Percentiles rank a stretch among this genome's conserved stretches.
phyloP scores from a whole-genome alignment of 2,329 filamentous ascomycete species.

The Alternaria consortialis region DNA sequence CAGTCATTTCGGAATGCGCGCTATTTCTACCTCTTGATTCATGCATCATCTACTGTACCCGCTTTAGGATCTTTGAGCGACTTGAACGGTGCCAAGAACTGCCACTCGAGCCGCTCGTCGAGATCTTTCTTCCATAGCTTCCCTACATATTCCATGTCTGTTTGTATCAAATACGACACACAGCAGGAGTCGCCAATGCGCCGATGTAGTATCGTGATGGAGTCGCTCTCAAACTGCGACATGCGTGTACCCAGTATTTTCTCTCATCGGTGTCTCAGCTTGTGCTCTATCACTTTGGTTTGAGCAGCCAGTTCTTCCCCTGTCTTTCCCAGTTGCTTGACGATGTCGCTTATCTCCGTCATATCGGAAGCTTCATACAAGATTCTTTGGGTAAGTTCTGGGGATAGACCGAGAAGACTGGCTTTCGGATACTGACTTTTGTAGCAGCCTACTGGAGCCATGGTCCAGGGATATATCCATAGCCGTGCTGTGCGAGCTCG shows the following conservation, averaged over 20 bases:
- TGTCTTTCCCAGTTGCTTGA: background rate
- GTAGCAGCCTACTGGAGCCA: background rate
- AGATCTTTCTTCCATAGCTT: slow-evolving; percentile 13
- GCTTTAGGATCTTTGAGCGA: background rate
- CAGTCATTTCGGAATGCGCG: background rate
- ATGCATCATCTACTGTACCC: background rate
- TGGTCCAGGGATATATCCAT: slow-evolving; percentile 19
- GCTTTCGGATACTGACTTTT: slow-evolving; percentile 5
- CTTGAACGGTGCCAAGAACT: background rate
- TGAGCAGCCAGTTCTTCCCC: background rate
- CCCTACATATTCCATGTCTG: slow-evolving; percentile 23
- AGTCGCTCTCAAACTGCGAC: background rate
- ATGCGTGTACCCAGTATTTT: background rate
- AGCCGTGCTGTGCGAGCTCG: background rate
- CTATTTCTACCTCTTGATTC: background rate
- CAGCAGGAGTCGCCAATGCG: slow-evolving; percentile 11
- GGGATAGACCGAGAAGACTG: slow-evolving; percentile 24
- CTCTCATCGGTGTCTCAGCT: background rate
- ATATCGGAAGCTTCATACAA: slow-evolving; percentile 8
- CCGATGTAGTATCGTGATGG: slow-evolving; percentile 5
- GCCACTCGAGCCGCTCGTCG: background rate
- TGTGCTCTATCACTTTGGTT: background rate
- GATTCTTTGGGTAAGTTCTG: slow-evolving; percentile 25
- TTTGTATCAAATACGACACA: slow-evolving; percentile 15
- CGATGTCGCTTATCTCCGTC: background rate